A percentile compares a stretch with the other conserved stretches of the same genome.
Evolutionary conservation across 2,329 filamentous ascomycete genomes (phyloP).

Genomic region (Cytospora piceae): DNA sequence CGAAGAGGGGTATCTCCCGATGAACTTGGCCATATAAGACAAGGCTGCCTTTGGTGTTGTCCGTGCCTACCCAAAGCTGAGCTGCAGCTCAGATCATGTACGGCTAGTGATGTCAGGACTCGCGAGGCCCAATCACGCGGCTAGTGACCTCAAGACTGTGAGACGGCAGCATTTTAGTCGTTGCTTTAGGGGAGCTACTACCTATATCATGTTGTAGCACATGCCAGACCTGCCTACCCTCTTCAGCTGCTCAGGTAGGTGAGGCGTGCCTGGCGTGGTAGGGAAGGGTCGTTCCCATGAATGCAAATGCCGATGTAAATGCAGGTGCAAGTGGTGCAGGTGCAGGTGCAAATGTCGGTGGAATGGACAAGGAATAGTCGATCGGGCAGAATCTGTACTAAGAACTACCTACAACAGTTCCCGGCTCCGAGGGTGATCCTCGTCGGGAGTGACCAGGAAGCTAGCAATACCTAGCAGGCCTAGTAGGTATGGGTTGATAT

Average conservation of each 20-base stretch:
- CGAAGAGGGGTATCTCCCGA: not conserved
- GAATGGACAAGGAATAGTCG: no score
- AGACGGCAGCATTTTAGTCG: not conserved
- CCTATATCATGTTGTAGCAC: no score
- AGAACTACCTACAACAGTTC: constrained; percentile 8
- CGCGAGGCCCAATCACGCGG: not conserved
- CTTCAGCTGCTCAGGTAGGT: no score
- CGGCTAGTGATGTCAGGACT: not conserved
- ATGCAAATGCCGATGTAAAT: no score
- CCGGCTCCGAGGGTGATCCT: constrained; percentile 16
- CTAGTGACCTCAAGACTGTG: not conserved
- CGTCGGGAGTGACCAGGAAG: no score
- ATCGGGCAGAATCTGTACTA: not conserved
- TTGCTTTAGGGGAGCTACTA: not conserved
- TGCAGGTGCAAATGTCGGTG: no score
- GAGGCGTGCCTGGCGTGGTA: no score
- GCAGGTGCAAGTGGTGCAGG: no score
- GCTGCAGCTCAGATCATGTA: not conserved
- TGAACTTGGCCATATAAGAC: not conserved
- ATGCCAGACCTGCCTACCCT: no score
- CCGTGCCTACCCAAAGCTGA: not conserved
- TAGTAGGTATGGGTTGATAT: no score
- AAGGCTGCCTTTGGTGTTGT: not conserved
- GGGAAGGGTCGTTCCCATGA: no score
- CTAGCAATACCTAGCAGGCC: no score